Percentiles rank a stretch among this genome's conserved stretches.
These are phyloP conservation scores for Datisca glomerata DNA, from an alignment of 306 rosid species.

Conservation along the genomic window DNA sequence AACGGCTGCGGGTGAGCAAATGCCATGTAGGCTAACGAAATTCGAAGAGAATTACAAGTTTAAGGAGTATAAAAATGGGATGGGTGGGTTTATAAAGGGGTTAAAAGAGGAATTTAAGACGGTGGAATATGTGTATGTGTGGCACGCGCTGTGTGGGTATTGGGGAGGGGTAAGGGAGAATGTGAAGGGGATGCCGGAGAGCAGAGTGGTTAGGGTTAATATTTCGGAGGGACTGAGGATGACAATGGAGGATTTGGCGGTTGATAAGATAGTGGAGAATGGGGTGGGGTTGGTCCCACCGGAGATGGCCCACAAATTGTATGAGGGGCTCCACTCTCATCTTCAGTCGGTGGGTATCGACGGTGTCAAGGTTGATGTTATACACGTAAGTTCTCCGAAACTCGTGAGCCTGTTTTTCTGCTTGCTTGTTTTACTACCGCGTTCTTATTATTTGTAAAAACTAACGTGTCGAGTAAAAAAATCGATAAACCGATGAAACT, in stretches of 20 bases:
- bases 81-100: slow-evolving; percentile 49
- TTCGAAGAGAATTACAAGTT: slow-evolving; percentile 50
- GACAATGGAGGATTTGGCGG: slow-evolving; percentile 56
- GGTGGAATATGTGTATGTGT: slow-evolving; percentile 48
- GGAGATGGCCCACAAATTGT: slow-evolving; percentile 29
- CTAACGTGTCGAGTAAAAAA: too few species aligned
- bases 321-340: slow-evolving; percentile 48
- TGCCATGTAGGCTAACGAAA: slow-evolving; percentile 33
- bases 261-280: slow-evolving; percentile 30
- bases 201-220: slow-evolving; percentile 23
- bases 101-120: slow-evolving; percentile 47
- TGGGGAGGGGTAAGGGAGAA: slow-evolving; percentile 63
- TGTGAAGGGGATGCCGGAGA: slow-evolving; percentile 27
- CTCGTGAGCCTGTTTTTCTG: background rate
- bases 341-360: slow-evolving; percentile 41
- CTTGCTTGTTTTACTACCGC: background rate
- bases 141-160: slow-evolving; percentile 74
- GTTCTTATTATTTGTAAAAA: too few species aligned
- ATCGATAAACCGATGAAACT: too few species aligned
- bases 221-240: slow-evolving; percentile 26
- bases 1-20: slow-evolving; percentile 39
- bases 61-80: slow-evolving; percentile 27
- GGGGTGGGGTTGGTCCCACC: slow-evolving; percentile 59
- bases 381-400: slow-evolving; percentile 30
- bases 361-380: slow-evolving; percentile 71